phyloP scores from a whole-genome alignment of 1,284 basidiomycete species.

The Sutorius eximius region DNA sequence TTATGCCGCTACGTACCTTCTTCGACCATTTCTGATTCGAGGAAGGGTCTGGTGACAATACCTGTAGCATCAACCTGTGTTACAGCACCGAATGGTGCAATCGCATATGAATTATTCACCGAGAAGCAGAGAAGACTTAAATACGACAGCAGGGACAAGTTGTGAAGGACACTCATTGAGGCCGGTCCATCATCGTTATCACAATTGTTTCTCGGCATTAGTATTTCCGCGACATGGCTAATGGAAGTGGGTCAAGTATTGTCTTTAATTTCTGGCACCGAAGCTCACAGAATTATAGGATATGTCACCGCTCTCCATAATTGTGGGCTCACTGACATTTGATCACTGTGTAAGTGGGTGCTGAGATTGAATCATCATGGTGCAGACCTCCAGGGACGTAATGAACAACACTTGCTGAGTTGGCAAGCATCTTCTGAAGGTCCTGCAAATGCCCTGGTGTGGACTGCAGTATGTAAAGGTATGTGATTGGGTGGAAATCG shows the following conservation, averaged over 20 bases:
- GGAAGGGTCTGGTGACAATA: slow-evolving; percentile 3
- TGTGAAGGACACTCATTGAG: not conserved
- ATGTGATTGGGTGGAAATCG: slow-evolving; percentile 14
- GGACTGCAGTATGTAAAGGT: slow-evolving; percentile 60
- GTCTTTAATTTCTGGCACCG: not conserved
- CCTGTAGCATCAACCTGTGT: slow-evolving; percentile 3
- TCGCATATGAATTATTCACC: slow-evolving; percentile 3
- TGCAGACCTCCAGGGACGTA: slow-evolving; percentile 44
- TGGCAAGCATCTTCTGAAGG: slow-evolving; percentile 45
- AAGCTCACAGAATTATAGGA: slow-evolving; percentile 32
- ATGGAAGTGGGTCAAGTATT: slow-evolving; percentile 21
- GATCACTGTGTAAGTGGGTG: not conserved
- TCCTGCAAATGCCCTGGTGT: slow-evolving; percentile 41
- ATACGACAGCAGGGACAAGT: slow-evolving; percentile 14
- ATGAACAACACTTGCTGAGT: slow-evolving; percentile 34
- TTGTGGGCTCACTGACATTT: slow-evolving; percentile 35
- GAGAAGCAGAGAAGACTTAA: slow-evolving; percentile 19
- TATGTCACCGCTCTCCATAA: slow-evolving; percentile 52
- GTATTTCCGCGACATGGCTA: slow-evolving; percentile 14
- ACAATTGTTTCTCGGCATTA: not conserved
- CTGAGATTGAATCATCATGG: not conserved
- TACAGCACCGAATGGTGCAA: not conserved
- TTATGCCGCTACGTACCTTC: not conserved
- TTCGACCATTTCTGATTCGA: not conserved
- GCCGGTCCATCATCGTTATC: not conserved